phyloP scores from a whole-genome alignment of 306 rosid genomes.

The Vicia faba region DNA sequence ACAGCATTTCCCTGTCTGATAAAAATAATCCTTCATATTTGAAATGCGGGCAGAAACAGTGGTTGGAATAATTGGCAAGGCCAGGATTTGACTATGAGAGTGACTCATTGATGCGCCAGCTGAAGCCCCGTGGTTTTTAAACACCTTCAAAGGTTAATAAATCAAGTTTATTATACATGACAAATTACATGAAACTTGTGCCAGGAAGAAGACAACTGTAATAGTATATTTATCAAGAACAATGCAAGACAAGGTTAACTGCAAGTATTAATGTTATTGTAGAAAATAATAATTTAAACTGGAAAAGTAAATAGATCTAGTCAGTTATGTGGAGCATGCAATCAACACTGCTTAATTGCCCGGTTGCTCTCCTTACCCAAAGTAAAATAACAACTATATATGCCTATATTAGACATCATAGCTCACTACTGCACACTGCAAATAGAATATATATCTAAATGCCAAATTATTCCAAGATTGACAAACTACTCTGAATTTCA shows the following conservation, averaged over 20 bases:
- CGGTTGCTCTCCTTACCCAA: conserved; percentile 15
- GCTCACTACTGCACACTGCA: conserved; percentile 2
- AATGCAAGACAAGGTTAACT: conserved; percentile 8
- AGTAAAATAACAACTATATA: conserved; percentile 6
- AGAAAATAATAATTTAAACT: conserved; percentile 4
- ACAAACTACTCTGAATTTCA: background rate
- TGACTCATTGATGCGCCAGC: conserved; percentile 88
- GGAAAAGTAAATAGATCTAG: background rate
- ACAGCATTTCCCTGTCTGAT: conserved; percentile 59
- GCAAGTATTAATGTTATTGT: background rate
- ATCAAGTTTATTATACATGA: conserved; percentile 18
- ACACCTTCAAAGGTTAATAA: conserved; percentile 52
- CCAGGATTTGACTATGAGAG: conserved; percentile 85
- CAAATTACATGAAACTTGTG: conserved; percentile 11
- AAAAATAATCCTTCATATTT: conserved; percentile 59
- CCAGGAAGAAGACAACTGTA: conserved; percentile 15
- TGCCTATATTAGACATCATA: background rate
- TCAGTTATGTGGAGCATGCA: conserved; percentile 11
- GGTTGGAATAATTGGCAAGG: conserved; percentile 75
- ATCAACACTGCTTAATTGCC: conserved; percentile 8
- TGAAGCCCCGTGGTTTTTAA: conserved; percentile 82
- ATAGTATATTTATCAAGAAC: background rate
- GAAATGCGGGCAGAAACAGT: conserved; percentile 59
- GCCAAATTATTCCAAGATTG: background rate
- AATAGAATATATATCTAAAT: background rate